Evolutionary conservation across 768 basidiomycete species (phyloP).

Genomic region (Fomitopsis serialis): DNA sequence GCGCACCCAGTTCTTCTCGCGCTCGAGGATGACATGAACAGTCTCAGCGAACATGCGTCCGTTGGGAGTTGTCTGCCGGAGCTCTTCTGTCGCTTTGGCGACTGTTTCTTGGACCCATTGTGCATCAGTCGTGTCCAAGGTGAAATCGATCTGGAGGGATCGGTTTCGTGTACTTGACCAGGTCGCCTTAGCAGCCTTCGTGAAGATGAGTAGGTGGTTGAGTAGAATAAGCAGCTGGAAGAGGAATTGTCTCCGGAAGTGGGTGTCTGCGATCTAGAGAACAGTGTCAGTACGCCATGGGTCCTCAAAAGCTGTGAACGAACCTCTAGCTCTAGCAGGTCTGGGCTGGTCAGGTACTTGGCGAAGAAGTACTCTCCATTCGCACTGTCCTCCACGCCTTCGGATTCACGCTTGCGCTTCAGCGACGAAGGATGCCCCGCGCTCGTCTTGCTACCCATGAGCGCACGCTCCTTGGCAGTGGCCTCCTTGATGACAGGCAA

Average conservation of each 20-base stretch:
- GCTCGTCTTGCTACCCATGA: conserved; percentile 68
- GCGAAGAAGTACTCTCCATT: conserved; percentile 82
- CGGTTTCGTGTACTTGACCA: conserved; percentile 67
- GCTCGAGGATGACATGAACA: conserved; percentile 61
- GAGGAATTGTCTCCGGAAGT: conserved; percentile 90
- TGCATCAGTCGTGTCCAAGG: conserved; percentile 56
- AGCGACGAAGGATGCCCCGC: conserved; percentile 24
- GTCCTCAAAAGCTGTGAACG: conserved; percentile 9
- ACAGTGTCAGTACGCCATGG: background rate
- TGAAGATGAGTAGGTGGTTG: conserved; percentile 70
- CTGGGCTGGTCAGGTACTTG: conserved; percentile 86
- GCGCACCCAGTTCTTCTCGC: conserved; percentile 86
- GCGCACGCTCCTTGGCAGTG: conserved; percentile 80
- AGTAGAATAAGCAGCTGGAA: conserved; percentile 81
- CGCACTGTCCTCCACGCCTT: conserved; percentile 66
- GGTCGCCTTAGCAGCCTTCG: conserved; percentile 54
- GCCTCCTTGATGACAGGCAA: conserved; percentile 80
- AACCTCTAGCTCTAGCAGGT: conserved; percentile 85
- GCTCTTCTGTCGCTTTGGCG: conserved; percentile 44
- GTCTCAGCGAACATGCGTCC: conserved; percentile 76
- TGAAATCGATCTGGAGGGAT: conserved; percentile 81
- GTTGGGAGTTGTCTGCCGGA: conserved; percentile 73
- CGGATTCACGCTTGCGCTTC: conserved; percentile 26
- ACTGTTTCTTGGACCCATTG: conserved; percentile 77
- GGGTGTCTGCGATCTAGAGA: conserved; percentile 56